Evolutionary conservation across 306 rosid genomes (phyloP).

Genomic region (Vigna nakashimae): DNA sequence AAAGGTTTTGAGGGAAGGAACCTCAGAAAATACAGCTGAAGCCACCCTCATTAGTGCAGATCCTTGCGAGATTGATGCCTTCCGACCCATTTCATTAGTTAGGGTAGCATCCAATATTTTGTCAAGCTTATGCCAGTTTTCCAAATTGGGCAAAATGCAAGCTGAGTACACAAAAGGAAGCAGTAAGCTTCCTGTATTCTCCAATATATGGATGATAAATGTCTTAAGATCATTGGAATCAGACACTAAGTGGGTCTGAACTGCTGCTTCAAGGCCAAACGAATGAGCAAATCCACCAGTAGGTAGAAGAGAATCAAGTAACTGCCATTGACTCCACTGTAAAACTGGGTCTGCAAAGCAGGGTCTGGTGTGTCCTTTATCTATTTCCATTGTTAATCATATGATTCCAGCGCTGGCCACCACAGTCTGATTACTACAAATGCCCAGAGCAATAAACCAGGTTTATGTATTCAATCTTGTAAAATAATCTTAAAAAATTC

Average conservation of each 20-base stretch:
- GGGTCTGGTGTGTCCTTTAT: conserved; percentile 29
- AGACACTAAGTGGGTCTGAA: conserved; percentile 70
- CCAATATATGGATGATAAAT: conserved; percentile 68
- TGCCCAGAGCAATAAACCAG: conserved; percentile 43
- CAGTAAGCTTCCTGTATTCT: conserved; percentile 84
- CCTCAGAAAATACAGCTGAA: conserved; percentile 68
- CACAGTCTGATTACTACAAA: conserved; percentile 37
- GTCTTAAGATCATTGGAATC: conserved; percentile 66
- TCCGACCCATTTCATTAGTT: conserved; percentile 79
- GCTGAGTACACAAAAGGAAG: conserved; percentile 84
- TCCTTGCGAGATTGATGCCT: conserved; percentile 84
- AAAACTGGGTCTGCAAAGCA: conserved; percentile 46
- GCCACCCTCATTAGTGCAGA: conserved; percentile 88
- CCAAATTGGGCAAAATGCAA: conserved; percentile 59
- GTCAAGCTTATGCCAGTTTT: conserved; percentile 71
- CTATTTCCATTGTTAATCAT: conserved; percentile 47
- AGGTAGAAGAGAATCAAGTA: conserved; percentile 83
- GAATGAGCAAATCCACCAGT: conserved; percentile 96
- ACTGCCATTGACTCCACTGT: conserved; percentile 84
- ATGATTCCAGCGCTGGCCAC: conserved; percentile 5
- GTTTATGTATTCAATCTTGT: conserved; percentile 31
- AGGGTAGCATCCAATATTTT: conserved; percentile 71
- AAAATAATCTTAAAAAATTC: conserved; percentile 2
- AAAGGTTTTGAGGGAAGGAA: conserved; percentile 71
- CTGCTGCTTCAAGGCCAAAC: conserved; percentile 84